A percentile compares a stretch with the other conserved stretches of the same genome.
Evolutionary conservation across 192 early-diverging fungal species (phyloP).

Genomic region (Spizellomyces sp.): DNA sequence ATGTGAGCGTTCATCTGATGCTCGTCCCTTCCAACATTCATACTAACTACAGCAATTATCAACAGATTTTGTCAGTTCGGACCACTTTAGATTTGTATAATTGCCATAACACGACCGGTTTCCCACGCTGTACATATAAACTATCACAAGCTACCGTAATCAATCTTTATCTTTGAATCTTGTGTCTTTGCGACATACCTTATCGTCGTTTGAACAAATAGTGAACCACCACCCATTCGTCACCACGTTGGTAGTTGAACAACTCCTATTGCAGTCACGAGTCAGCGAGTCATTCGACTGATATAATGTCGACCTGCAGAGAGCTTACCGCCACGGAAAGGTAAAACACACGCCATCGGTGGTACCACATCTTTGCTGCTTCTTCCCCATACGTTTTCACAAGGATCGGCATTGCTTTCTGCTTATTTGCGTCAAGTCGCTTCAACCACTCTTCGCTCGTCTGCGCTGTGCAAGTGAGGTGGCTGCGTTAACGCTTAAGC

Average conservation of each 20-base stretch:
- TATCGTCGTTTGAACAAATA: slow-evolving; percentile 56
- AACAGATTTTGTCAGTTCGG: slow-evolving; percentile 31
- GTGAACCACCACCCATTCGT: slow-evolving; percentile 66
- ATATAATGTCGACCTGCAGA: neutral
- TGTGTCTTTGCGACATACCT: neutral
- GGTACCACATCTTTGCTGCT: slow-evolving; percentile 55
- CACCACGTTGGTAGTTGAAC: slow-evolving; percentile 56
- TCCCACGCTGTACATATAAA: too few relatives aligned
- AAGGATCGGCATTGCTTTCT: slow-evolving; percentile 44
- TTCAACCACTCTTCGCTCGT: slow-evolving; percentile 62
- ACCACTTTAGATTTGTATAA: slow-evolving; percentile 32
- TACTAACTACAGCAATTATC: neutral
- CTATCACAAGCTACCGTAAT: too few relatives aligned
- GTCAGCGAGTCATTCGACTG: too few relatives aligned
- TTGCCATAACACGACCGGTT: neutral
- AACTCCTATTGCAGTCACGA: slow-evolving; percentile 32
- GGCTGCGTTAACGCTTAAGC: too few relatives aligned
- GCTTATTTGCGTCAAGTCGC: slow-evolving; percentile 48
- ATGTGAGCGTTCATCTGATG: slow-evolving; percentile 16
- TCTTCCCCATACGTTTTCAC: slow-evolving; percentile 50
- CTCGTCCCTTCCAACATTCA: too few relatives aligned
- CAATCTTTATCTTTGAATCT: too few relatives aligned
- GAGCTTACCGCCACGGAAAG: slow-evolving; percentile 46
- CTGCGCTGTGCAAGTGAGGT: slow-evolving; percentile 6
- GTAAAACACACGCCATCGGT: slow-evolving; percentile 69